Percentiles rank a stretch among this genome's conserved stretches.
phyloP scores from a whole-genome alignment of 352 stramenopile genomes.

The Aphanomyces invadans region DNA sequence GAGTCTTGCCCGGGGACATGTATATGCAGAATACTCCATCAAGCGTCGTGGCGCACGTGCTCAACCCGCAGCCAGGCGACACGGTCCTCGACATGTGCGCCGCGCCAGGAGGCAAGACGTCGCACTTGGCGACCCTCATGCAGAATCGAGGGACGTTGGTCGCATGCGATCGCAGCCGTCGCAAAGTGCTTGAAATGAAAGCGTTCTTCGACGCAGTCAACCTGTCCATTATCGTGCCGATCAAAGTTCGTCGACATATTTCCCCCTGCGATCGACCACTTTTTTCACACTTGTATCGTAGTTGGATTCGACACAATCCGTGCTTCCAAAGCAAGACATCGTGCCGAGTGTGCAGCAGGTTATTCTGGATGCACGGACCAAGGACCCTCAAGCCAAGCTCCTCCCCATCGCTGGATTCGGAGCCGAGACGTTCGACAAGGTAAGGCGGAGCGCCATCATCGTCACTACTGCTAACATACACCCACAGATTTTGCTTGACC shows the following conservation, averaged over 20 bases:
- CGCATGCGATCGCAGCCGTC: conserved; percentile 87
- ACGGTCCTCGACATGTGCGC: conserved; percentile 92
- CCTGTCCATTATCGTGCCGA: conserved; percentile 19
- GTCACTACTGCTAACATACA: no score
- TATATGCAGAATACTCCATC: conserved; percentile 93
- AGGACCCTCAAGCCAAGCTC: conserved; percentile 37
- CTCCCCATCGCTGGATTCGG: conserved; percentile 82
- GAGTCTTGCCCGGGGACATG: conserved; percentile 67
- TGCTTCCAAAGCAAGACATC: conserved; percentile 35
- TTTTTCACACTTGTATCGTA: no score
- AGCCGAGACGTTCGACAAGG: conserved; percentile 88
- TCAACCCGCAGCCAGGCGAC: conserved; percentile 77
- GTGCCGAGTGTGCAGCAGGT: conserved; percentile 48
- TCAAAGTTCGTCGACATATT: not conserved
- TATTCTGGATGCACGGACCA: conserved; percentile 42
- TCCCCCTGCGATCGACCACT: conserved; percentile 32
- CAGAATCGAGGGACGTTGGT: conserved; percentile 76
- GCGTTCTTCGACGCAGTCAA: conserved; percentile 56
- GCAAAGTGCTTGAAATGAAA: conserved; percentile 74
- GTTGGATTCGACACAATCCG: conserved; percentile 85
- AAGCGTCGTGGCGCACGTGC: conserved; percentile 82
- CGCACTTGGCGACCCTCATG: conserved; percentile 89
- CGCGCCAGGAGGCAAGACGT: conserved; percentile 90
- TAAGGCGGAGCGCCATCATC: no score
- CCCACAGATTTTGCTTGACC: conserved; percentile 86